Percentiles rank a stretch among this genome's conserved stretches.
Conservation (phyloP, 2,329 filamentous ascomycete genomes). For the Salinomyces thailandicus region DNA sequence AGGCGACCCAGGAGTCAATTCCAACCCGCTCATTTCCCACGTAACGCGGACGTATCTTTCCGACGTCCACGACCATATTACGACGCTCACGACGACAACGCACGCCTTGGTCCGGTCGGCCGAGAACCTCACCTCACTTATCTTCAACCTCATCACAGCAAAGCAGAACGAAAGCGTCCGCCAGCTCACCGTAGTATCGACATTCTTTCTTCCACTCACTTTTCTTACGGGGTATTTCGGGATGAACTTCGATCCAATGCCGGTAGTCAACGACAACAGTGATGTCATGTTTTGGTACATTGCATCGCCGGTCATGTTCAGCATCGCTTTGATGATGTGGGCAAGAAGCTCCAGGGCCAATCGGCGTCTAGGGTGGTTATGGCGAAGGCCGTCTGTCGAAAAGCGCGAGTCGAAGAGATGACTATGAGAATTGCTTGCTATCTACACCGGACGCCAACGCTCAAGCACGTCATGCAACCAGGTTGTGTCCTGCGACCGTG, state of each 20-base stretch:
- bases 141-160: constrained; percentile 86
- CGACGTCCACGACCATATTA: constrained; percentile 79
- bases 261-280: constrained; percentile 20
- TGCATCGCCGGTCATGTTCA: constrained; percentile 51
- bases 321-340: constrained; percentile 2
- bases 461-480: not conserved
- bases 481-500: too few species aligned
- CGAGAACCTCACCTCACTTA: constrained; percentile 73
- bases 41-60: constrained; percentile 78
- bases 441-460: not conserved
- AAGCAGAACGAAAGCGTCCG: constrained; percentile 89
- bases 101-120: constrained; percentile 66
- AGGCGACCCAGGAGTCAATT: not conserved
- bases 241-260: constrained; percentile 50
- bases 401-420: not conserved
- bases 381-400: not conserved
- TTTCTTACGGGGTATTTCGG: constrained; percentile 62
- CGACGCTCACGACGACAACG: constrained; percentile 68
- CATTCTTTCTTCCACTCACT: constrained; percentile 79
- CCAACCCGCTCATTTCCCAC: constrained; percentile 47
- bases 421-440: not conserved
- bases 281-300: constrained; percentile 61
- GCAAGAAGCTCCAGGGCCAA: not conserved
- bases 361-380: not conserved
- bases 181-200: constrained; percentile 75